These are phyloP conservation scores for Actinomucor elegans DNA, from an alignment of 371 early-diverging fungal genomes.

Conservation along the genomic window DNA sequence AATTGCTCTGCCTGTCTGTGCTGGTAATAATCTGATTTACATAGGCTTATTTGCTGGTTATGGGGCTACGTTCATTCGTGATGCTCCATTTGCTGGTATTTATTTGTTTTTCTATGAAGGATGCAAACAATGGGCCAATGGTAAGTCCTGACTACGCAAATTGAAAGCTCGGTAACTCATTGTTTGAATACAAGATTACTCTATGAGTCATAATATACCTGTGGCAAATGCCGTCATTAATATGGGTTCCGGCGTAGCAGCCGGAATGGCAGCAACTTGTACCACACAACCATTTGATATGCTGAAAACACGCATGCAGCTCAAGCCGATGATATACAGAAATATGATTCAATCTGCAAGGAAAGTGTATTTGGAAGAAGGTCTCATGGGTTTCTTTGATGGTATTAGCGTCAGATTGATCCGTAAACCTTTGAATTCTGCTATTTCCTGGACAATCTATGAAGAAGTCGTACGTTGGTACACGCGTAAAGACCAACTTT, in stretches of 20 bases:
- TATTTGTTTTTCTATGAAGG: conserved; percentile 92
- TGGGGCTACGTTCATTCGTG: conserved; percentile 89
- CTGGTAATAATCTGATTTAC: neutral
- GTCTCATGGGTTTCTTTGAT: conserved; percentile 76
- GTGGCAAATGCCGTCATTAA: conserved; percentile 45
- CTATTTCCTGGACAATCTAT: conserved; percentile 93
- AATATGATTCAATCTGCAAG: conserved; percentile 61
- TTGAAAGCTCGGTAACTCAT: neutral
- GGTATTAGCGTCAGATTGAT: conserved; percentile 85
- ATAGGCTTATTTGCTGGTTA: conserved; percentile 87
- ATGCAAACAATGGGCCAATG: conserved; percentile 52
- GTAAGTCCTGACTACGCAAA: conserved; percentile 32
- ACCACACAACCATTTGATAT: conserved; percentile 94
- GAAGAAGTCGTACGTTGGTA: conserved; percentile 73
- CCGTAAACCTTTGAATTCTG: conserved; percentile 87
- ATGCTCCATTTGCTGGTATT: conserved; percentile 96
- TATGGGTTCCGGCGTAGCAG: conserved; percentile 56
- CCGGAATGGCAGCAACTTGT: conserved; percentile 77
- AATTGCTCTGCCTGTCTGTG: no score
- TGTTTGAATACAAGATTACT: conserved; percentile 5
- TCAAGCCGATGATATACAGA: conserved; percentile 74
- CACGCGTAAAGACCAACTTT: conserved; percentile 11
- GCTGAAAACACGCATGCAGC: conserved; percentile 91
- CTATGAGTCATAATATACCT: conserved; percentile 11
- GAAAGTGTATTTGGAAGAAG: conserved; percentile 67